Conservation (phyloP, 805 yeast genomes). For the Ogataea kodamae region DNA sequence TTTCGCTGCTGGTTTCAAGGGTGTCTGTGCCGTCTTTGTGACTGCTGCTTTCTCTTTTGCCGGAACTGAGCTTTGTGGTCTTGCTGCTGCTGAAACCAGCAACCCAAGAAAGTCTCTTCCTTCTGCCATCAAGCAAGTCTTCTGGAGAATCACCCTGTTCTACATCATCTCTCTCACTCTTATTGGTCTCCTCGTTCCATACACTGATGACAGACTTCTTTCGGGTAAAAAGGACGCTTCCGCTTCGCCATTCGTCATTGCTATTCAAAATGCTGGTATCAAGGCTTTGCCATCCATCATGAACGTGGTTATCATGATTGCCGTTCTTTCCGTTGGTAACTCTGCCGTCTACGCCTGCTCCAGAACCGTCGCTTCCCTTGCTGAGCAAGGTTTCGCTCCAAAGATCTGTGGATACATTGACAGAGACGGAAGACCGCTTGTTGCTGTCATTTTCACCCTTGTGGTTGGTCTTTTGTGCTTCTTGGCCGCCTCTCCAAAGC, state of each 20-base stretch:
- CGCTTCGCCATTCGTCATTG: slow-evolving; percentile 76
- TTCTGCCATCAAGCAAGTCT: slow-evolving; percentile 60
- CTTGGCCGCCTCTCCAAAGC: slow-evolving; percentile 56
- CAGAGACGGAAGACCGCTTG: slow-evolving; percentile 72
- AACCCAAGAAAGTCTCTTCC: slow-evolving; percentile 62
- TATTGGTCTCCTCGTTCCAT: slow-evolving; percentile 62
- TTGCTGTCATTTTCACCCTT: slow-evolving; percentile 56
- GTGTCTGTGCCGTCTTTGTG: slow-evolving; percentile 60
- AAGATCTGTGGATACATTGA: slow-evolving; percentile 63
- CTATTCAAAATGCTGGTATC: slow-evolving; percentile 59
- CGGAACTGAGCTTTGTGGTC: slow-evolving; percentile 63
- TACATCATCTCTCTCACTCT: slow-evolving; percentile 52
- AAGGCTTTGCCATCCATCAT: slow-evolving; percentile 66
- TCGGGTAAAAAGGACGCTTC: slow-evolving; percentile 49
- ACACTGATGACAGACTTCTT: slow-evolving; percentile 43
- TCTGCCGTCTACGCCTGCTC: slow-evolving; percentile 73
- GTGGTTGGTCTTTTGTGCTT: slow-evolving; percentile 57
- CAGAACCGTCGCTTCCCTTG: slow-evolving; percentile 63
- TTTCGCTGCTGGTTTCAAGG: slow-evolving; percentile 53
- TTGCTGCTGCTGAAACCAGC: slow-evolving; percentile 64
- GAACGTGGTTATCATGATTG: slow-evolving; percentile 68
- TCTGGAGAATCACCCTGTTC: slow-evolving; percentile 60
- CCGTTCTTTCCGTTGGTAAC: slow-evolving; percentile 75
- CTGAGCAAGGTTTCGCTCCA: slow-evolving; percentile 71
- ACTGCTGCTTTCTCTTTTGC: slow-evolving; percentile 63